Evolutionary conservation across 2,329 filamentous ascomycete species (phyloP).

Genomic region (Albifimbria verrucaria): DNA sequence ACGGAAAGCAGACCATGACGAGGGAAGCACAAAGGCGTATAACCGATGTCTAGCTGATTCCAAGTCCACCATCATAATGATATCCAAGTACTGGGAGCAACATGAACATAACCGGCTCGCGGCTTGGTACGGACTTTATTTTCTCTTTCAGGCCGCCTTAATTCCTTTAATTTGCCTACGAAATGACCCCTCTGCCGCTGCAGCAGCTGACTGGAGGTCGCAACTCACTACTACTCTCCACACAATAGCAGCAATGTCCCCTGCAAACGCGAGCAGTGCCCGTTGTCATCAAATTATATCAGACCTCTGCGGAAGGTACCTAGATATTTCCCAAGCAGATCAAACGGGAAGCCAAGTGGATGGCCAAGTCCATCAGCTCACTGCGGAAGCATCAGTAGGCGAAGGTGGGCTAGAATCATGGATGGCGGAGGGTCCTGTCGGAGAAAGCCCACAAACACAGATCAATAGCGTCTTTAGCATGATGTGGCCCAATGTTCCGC

Average conservation of each 20-base stretch:
- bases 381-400: background rate
- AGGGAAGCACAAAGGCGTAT: slow-evolving; percentile 17
- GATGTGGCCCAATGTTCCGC: slow-evolving; percentile 42
- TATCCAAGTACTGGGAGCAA: slow-evolving; percentile 33
- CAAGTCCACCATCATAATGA: slow-evolving; percentile 34
- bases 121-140: slow-evolving; percentile 41
- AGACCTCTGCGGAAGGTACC: slow-evolving; percentile 35
- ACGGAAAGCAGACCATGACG: slow-evolving; percentile 5
- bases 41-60: slow-evolving; percentile 36
- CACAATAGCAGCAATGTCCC: slow-evolving; percentile 31
- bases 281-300: slow-evolving; percentile 39
- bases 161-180: slow-evolving; percentile 46
- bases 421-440: slow-evolving; percentile 19
- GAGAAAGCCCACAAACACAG: slow-evolving; percentile 38
- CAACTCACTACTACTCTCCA: slow-evolving; percentile 36
- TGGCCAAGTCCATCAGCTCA: background rate
- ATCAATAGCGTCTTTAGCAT: slow-evolving; percentile 39
- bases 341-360: background rate
- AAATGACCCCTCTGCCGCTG: slow-evolving; percentile 33
- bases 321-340: slow-evolving; percentile 17
- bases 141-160: slow-evolving; percentile 46
- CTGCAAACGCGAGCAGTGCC: slow-evolving; percentile 35
- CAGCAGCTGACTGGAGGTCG: slow-evolving; percentile 35
- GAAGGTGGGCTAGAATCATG: background rate
- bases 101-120: slow-evolving; percentile 34